A percentile compares a stretch with the other conserved stretches of the same genome.
These are phyloP conservation scores for Orbilia oligospora DNA, from an alignment of 2,329 filamentous ascomycete genomes.

Conservation along the genomic window DNA sequence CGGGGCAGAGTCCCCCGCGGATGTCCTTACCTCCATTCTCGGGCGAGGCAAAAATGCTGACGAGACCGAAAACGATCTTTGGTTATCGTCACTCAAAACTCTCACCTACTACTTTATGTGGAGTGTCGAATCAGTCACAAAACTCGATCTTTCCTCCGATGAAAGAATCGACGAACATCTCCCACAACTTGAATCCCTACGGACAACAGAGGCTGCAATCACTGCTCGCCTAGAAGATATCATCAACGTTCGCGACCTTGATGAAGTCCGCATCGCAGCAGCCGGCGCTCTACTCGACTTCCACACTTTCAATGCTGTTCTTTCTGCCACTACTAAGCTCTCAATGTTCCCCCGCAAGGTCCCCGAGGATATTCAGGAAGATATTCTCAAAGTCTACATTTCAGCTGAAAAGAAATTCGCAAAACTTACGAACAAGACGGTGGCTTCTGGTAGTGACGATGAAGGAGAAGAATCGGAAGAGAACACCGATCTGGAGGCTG, in stretches of 20 bases:
- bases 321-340: slow-evolving; percentile 72
- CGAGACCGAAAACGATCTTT: slow-evolving; percentile 83
- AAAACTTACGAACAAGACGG: slow-evolving; percentile 74
- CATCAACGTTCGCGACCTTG: slow-evolving; percentile 75
- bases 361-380: slow-evolving; percentile 73
- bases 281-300: slow-evolving; percentile 85
- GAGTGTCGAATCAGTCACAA: slow-evolving; percentile 78
- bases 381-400: slow-evolving; percentile 83
- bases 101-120: slow-evolving; percentile 95
- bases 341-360: slow-evolving; percentile 75
- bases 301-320: slow-evolving; percentile 81
- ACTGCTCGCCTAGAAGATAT: slow-evolving; percentile 65
- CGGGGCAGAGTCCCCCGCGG: slow-evolving; percentile 73
- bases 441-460: slow-evolving; percentile 57
- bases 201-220: slow-evolving; percentile 65
- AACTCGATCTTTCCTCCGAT: slow-evolving; percentile 73
- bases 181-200: slow-evolving; percentile 46
- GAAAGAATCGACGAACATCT: slow-evolving; percentile 72
- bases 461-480: slow-evolving; percentile 44
- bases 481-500: slow-evolving; percentile 45
- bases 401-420: slow-evolving; percentile 82
- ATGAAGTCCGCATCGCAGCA: slow-evolving; percentile 82
- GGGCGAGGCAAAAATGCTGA: slow-evolving; percentile 82
- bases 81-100: slow-evolving; percentile 81
- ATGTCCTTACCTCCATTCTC: slow-evolving; percentile 80